Conservation (phyloP, 306 rosid genomes). For the Acacia melanoxylon region DNA sequence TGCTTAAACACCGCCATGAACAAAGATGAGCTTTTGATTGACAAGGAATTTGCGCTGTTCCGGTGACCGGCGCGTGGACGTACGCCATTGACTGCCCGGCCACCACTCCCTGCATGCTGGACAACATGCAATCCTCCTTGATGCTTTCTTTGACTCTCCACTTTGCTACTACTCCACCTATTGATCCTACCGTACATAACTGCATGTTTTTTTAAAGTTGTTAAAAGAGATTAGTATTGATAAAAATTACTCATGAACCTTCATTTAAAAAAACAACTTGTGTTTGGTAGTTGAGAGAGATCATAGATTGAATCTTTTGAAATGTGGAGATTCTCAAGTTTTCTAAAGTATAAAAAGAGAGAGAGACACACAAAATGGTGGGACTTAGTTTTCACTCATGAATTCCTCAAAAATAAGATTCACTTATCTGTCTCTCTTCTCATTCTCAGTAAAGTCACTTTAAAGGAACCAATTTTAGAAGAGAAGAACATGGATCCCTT, state of each 20-base stretch:
- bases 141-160: conserved; percentile 22
- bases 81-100: conserved; percentile 33
- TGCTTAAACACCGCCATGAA: conserved; percentile 24
- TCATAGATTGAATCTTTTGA: background rate
- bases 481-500: background rate
- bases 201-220: conserved; percentile 21
- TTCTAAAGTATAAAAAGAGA: background rate
- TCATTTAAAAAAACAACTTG: background rate
- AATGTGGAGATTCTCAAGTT: background rate
- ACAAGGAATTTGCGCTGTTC: conserved; percentile 27
- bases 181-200: conserved; percentile 11
- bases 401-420: background rate
- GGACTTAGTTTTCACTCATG: background rate
- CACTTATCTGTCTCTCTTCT: background rate
- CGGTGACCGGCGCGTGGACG: conserved; percentile 19
- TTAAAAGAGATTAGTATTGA: background rate
- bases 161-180: conserved; percentile 31
- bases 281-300: background rate
- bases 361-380: background rate
- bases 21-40: conserved; percentile 26
- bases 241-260: background rate
- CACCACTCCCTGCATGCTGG: conserved; percentile 6
- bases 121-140: conserved; percentile 24
- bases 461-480: background rate
- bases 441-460: background rate